Conservation (phyloP, 148 eudicot species). For the Persicaria tinctoria region DNA sequence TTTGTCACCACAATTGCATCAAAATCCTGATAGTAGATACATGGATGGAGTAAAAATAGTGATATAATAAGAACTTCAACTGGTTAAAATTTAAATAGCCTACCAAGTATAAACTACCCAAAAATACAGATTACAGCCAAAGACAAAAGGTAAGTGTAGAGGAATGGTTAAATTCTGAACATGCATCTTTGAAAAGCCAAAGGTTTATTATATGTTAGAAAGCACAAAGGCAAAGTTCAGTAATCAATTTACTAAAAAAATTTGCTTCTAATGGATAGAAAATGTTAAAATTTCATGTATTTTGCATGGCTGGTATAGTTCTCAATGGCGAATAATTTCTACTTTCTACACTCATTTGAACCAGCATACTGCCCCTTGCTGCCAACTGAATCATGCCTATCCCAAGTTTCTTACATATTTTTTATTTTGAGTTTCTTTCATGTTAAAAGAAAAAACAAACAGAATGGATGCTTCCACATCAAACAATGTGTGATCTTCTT, state of each 20-base stretch:
- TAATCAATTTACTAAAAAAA: neutral
- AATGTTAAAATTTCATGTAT: neutral
- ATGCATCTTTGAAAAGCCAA: neutral
- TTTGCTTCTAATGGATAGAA: neutral
- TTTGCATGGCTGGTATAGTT: neutral
- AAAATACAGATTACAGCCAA: neutral
- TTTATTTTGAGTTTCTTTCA: neutral
- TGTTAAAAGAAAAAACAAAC: neutral
- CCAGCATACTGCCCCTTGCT: neutral
- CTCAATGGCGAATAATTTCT: neutral
- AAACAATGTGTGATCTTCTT: neutral
- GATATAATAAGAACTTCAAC: neutral
- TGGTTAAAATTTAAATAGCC: neutral
- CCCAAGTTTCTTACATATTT: neutral
- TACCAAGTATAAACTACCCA: neutral
- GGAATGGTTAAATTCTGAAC: neutral
- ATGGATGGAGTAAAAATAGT: neutral
- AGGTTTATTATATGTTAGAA: neutral
- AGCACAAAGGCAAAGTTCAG: neutral
- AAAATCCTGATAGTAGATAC: conserved; percentile 40
- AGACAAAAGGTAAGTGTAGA: neutral
- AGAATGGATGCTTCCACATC: neutral
- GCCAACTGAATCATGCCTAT: neutral
- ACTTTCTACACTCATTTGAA: neutral
- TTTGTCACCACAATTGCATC: conserved; percentile 67